A percentile compares a stretch with the other conserved stretches of the same genome.
These are phyloP conservation scores for Umbelopsis vinacea DNA, from an alignment of 192 early-diverging fungal genomes.

Conservation along the genomic window DNA sequence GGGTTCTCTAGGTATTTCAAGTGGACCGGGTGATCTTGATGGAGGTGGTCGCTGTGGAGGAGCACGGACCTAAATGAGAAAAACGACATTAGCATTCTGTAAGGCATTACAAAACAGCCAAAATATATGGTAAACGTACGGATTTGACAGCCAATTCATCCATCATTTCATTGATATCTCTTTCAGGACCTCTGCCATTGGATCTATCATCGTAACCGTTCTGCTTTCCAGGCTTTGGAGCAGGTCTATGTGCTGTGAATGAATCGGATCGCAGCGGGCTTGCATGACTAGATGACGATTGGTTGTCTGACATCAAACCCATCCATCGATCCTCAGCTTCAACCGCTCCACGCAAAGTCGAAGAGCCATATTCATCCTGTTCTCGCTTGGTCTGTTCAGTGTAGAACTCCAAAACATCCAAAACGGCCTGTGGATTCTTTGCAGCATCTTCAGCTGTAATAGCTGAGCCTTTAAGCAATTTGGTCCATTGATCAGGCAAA, in stretches of 20 bases:
- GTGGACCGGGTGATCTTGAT: conserved; percentile 13
- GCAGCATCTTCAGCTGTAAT: conserved; percentile 98
- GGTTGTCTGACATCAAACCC: conserved; percentile 56
- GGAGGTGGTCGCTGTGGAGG: conserved; percentile 19
- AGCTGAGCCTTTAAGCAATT: conserved; percentile 89
- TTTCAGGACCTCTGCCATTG: neutral
- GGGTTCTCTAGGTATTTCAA: conserved; percentile 16
- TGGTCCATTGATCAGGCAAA: conserved; percentile 95
- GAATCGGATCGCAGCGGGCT: conserved; percentile 13
- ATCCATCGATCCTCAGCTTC: conserved; percentile 60
- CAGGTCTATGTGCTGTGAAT: conserved; percentile 32
- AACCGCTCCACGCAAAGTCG: conserved; percentile 42
- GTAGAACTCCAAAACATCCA: conserved; percentile 98
- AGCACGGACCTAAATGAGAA: neutral
- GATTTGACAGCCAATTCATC: conserved; percentile 37
- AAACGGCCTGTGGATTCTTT: conserved; percentile 97
- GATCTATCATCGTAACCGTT: conserved; percentile 19
- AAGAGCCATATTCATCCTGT: conserved; percentile 54
- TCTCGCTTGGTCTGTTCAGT: conserved; percentile 79
- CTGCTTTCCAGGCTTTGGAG: conserved; percentile 36
- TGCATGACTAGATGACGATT: neutral
- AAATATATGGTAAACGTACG: neutral
- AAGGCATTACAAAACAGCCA: neutral
- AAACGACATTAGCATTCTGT: neutral
- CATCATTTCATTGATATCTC: conserved; percentile 39